Conservation (phyloP, 208 protist genomes). For the Leishmania mexicana region DNA sequence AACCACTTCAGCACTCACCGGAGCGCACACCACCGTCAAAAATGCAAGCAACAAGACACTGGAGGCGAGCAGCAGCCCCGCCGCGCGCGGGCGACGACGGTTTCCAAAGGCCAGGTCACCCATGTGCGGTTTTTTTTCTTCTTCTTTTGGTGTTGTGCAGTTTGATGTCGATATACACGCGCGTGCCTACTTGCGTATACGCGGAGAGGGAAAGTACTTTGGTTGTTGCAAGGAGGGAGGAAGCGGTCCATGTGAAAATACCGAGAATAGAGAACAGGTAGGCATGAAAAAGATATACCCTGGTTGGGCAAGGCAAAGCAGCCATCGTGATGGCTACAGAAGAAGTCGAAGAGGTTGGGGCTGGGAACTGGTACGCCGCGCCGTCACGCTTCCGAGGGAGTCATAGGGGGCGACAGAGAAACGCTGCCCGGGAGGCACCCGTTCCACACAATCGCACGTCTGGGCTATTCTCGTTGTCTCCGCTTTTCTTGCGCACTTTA, state of each 20-base stretch:
- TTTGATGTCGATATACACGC: background rate
- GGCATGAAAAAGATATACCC: background rate
- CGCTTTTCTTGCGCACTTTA: no score
- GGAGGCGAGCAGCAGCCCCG: background rate
- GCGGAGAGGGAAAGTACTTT: background rate
- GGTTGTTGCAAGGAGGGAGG: background rate
- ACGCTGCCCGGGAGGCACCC: no score
- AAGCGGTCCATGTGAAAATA: background rate
- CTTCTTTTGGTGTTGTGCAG: background rate
- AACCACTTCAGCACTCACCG: slow-evolving; percentile 1
- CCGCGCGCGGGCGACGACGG: background rate
- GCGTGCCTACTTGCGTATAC: background rate
- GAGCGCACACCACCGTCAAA: background rate
- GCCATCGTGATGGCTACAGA: background rate
- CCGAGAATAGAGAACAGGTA: background rate
- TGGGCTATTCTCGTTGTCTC: no score
- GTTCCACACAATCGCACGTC: no score
- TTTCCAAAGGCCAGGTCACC: background rate
- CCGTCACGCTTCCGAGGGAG: background rate
- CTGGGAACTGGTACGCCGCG: background rate
- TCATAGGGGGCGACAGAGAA: background rate
- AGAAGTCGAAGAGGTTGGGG: background rate
- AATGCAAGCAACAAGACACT: background rate
- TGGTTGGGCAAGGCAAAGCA: background rate
- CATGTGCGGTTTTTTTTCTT: background rate